Evolutionary conservation across 1,139 yeast species (phyloP).

Genomic region (Arxiozyma heterogenica): DNA sequence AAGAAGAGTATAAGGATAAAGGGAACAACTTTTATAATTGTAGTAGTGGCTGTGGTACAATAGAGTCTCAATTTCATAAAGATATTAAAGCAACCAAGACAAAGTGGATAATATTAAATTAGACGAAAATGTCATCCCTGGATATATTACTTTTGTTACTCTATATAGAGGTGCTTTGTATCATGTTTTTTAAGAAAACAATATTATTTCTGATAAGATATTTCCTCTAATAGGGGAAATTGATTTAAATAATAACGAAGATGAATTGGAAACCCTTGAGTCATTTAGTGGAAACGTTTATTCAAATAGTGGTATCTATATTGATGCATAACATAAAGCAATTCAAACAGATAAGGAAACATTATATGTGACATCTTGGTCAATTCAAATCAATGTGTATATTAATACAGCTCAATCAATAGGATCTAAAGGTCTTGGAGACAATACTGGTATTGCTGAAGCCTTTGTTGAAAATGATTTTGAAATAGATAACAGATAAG

Average conservation of each 20-base stretch:
- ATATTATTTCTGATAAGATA: not conserved
- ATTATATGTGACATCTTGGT: not conserved
- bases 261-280: not conserved
- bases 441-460: not conserved
- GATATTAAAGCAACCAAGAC: not conserved
- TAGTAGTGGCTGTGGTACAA: not conserved
- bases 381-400: too few relatives aligned
- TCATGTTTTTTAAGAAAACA: not conserved
- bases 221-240: not conserved
- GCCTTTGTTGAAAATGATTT: not conserved
- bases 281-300: too few relatives aligned
- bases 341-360: not conserved
- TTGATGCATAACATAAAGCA: not conserved
- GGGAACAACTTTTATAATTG: not conserved
- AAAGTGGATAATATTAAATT: constrained; percentile 23
- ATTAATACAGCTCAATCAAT: not conserved
- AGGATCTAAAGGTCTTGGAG: not conserved
- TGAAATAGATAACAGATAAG: not conserved
- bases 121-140: constrained; percentile 15
- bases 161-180: not conserved
- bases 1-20: not conserved
- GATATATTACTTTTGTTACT: constrained; percentile 8
- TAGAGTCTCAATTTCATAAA: not conserved
- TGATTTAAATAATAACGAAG: not conserved
- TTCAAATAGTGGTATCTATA: not conserved